These are phyloP conservation scores for Salix udensis DNA, from an alignment of 345 rosid species.

Conservation along the genomic window DNA sequence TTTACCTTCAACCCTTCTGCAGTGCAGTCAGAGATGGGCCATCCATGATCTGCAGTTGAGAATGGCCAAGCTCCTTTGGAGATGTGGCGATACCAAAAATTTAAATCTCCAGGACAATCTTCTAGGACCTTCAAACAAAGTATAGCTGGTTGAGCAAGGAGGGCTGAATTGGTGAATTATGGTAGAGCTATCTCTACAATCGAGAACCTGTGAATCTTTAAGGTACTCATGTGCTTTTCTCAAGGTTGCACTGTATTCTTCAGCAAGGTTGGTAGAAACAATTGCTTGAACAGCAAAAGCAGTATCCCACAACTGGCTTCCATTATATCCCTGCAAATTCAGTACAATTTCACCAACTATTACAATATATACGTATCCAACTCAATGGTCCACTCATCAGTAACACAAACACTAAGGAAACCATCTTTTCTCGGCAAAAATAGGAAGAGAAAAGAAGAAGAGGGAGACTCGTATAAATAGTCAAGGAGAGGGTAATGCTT, in stretches of 20 bases:
- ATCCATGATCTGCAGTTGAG: constrained; percentile 84
- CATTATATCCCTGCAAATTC: constrained; percentile 87
- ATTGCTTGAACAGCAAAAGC: constrained; percentile 77
- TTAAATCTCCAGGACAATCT: constrained; percentile 79
- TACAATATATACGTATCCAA: constrained; percentile 2
- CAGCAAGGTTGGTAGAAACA: constrained; percentile 57
- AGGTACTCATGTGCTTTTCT: constrained; percentile 62
- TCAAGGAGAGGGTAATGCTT: not conserved
- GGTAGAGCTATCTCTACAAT: no score
- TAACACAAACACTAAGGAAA: no score
- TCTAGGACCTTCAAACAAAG: constrained; percentile 56
- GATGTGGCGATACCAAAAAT: constrained; percentile 81
- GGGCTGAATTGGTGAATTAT: constrained; percentile 25
- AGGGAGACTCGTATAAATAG: not conserved
- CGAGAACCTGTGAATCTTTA: constrained; percentile 66
- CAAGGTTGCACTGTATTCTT: constrained; percentile 65
- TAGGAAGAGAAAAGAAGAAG: not conserved
- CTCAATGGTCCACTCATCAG: not conserved
- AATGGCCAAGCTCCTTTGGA: constrained; percentile 95
- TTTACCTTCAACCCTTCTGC: constrained; percentile 84
- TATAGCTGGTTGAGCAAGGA: constrained; percentile 12
- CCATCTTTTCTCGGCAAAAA: not conserved
- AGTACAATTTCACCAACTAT: constrained; percentile 46
- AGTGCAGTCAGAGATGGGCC: constrained; percentile 90
- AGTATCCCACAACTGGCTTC: constrained; percentile 92